These are phyloP conservation scores for Trichosporon sp. DNA, from an alignment of 1,284 basidiomycete genomes.

Conservation along the genomic window DNA sequence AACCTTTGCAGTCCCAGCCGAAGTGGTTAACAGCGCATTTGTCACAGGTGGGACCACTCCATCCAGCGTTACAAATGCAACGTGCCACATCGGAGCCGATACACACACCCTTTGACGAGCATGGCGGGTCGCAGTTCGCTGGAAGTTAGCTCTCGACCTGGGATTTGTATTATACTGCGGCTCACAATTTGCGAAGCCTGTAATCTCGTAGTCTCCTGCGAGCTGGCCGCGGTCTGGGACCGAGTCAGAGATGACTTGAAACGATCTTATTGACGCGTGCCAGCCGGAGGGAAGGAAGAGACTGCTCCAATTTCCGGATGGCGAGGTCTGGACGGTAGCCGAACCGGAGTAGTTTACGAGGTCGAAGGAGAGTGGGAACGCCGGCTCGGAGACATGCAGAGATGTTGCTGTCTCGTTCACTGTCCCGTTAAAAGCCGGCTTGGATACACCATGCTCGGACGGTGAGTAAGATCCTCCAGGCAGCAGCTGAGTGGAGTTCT, in stretches of 20 bases:
- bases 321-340: neutral
- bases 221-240: neutral
- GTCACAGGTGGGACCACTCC: neutral
- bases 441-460: neutral
- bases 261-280: neutral
- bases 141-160: neutral
- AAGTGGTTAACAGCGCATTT: neutral
- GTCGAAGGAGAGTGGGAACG: neutral
- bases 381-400: neutral
- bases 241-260: neutral
- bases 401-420: neutral
- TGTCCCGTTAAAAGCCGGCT: neutral
- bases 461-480: neutral
- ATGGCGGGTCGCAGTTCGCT: constrained; percentile 1
- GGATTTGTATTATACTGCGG: no score
- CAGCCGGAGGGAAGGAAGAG: neutral
- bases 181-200: neutral
- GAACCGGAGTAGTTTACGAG: neutral
- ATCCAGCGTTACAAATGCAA: neutral
- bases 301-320: constrained; percentile 2
- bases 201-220: neutral
- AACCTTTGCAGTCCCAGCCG: neutral
- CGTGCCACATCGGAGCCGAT: neutral
- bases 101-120: neutral
- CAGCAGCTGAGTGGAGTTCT: neutral